Percentiles rank a stretch among this genome's conserved stretches.
These are phyloP conservation scores for Phaffomyces thermotolerans DNA, from an alignment of 805 yeast species.

Conservation along the genomic window DNA sequence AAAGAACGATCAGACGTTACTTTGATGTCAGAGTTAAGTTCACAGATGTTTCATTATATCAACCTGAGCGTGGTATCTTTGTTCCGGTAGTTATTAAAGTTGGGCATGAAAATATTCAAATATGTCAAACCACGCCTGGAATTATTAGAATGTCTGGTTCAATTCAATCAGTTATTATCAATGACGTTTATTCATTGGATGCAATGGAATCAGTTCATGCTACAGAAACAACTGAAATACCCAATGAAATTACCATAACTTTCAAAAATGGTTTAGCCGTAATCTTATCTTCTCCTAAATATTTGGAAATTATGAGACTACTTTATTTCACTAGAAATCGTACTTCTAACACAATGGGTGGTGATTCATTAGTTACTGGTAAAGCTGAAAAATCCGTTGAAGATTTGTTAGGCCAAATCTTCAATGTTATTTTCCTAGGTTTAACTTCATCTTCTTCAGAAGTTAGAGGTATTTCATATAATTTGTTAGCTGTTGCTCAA, in stretches of 20 bases:
- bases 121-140: constrained; percentile 38
- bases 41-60: constrained; percentile 46
- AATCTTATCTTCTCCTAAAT: constrained; percentile 42
- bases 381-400: constrained; percentile 22
- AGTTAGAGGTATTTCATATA: constrained; percentile 57
- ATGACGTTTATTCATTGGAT: constrained; percentile 37
- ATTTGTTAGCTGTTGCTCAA: constrained; percentile 55
- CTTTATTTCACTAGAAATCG: constrained; percentile 60
- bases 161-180: constrained; percentile 30
- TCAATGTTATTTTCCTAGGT: constrained; percentile 62
- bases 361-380: constrained; percentile 6
- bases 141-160: constrained; percentile 31
- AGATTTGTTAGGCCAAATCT: constrained; percentile 50
- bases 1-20: constrained; percentile 33
- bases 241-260: constrained; percentile 43
- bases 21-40: constrained; percentile 46
- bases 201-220: constrained; percentile 34
- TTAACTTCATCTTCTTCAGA: constrained; percentile 51
- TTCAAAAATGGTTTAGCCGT: constrained; percentile 29
- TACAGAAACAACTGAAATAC: constrained; percentile 37
- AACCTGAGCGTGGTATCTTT: constrained; percentile 40
- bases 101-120: constrained; percentile 63
- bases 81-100: constrained; percentile 57
- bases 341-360: constrained; percentile 27
- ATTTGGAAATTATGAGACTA: constrained; percentile 61